Percentiles rank a stretch among this genome's conserved stretches.
phyloP scores from a whole-genome alignment of 2,329 filamentous ascomycete genomes.

The Samsoniella hepiali region DNA sequence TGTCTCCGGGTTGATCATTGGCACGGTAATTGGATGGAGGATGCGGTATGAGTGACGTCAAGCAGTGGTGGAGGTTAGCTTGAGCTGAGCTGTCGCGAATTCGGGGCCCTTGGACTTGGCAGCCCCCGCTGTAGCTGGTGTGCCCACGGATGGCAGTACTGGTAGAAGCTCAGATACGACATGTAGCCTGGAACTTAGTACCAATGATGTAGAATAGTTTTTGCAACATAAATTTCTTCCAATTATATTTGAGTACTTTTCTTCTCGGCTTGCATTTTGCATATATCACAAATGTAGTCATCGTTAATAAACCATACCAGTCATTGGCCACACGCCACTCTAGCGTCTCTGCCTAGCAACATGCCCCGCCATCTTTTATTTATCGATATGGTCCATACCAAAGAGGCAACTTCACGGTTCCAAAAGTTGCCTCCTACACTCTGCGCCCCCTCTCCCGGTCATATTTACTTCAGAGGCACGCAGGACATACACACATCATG shows the following conservation, averaged over 20 bases:
- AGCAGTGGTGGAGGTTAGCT: not conserved
- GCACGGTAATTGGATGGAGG: not conserved
- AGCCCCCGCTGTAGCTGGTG: too few species aligned
- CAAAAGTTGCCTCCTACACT: slow-evolving; percentile 5
- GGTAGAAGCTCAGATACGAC: not conserved
- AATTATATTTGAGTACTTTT: too few species aligned
- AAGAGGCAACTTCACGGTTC: not conserved
- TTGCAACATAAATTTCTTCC: too few species aligned
- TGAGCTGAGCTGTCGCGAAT: not conserved
- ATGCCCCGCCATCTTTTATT: slow-evolving; percentile 15
- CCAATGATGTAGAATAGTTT: too few species aligned
- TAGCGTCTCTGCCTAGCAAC: slow-evolving; percentile 15
- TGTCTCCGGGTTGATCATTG: not conserved
- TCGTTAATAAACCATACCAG: not conserved
- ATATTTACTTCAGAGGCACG: not conserved
- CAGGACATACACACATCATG: slow-evolving; percentile 34
- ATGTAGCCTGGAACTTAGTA: not conserved
- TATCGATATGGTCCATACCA: slow-evolving; percentile 7
- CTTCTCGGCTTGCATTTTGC: not conserved
- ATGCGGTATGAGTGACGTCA: not conserved
- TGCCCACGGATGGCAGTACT: too few species aligned
- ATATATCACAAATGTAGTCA: not conserved
- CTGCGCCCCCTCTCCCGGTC: not conserved
- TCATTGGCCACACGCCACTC: not conserved
- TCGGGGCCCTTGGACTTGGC: too few species aligned